Base-by-base conservation (phyloP, 2,329 filamentous ascomycete genomes). In the Emericellopsis atlantica region DNA sequence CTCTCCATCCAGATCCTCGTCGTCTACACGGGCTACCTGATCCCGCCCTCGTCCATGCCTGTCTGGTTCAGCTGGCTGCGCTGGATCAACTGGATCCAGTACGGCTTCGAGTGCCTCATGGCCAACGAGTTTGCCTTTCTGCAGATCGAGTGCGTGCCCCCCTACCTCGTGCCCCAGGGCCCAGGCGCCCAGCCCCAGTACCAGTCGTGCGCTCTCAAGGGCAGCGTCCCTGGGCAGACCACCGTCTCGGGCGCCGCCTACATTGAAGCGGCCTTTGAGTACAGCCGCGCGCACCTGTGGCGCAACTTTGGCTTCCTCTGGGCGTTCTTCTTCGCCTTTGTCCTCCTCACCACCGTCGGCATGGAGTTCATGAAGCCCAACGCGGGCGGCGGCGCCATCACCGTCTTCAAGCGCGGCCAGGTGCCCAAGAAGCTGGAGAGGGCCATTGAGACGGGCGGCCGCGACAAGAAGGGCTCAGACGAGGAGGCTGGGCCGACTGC, bases 281-380 rank as follows among this genome's bases (percentile, higher is more conserved):
- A 84, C 52, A 64, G 59, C 5, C 60, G 70, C 2, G 58, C 62
- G 1, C 71, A 85, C 48, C 60, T 80, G 7, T 85, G 81, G 81
- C 76, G 84, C 4, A 88, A 90, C 54, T 87, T 84, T 51, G 84
- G 81, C 26, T 79, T 89, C 4, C 60, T 92, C 2, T 77, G 89
- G 48, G 84, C 81, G 0, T 92, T 86, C 48, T 74, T 77, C 1
- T 66, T 85, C 1, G 69, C 87, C 5, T 93, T 90, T 52, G 73
- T 93, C 11, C 48, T 79, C 10, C 59, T 90, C 24, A 90, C 84
- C 0, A 71, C 82, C 5, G 48, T 83, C 18, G 82, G 79, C 1
- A 79, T 81, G 14, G 85, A 93, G 51, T 49, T 74, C 31, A 66
- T 70, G 59, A 79, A 80, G 49, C 72, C 73, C 2, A 77, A 77